A percentile compares a stretch with the other conserved stretches of the same genome.
Conservation (phyloP, 1,139 yeast species). For the Yamadazyma oceani region DNA sequence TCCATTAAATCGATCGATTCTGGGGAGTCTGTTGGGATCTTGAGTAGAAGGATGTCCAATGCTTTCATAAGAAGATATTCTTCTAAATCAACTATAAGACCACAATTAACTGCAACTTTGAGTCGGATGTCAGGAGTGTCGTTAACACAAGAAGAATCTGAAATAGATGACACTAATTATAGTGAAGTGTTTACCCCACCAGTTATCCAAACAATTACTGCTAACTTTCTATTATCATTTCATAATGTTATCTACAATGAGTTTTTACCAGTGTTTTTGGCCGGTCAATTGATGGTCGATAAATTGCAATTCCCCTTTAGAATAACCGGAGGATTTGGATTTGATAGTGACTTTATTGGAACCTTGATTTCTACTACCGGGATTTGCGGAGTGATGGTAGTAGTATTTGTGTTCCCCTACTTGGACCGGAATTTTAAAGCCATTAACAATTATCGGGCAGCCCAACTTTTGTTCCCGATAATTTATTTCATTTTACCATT, state of each 20-base stretch:
- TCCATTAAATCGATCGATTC: slow-evolving; percentile 12
- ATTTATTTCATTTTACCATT: slow-evolving; percentile 52
- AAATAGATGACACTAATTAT: slow-evolving; percentile 9
- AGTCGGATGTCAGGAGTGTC: slow-evolving; percentile 16
- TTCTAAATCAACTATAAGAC: slow-evolving; percentile 17
- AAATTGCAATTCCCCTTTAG: slow-evolving; percentile 36
- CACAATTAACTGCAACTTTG: slow-evolving; percentile 14
- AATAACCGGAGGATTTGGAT: slow-evolving; percentile 34
- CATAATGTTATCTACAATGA: slow-evolving; percentile 58
- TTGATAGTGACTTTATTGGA: slow-evolving; percentile 51
- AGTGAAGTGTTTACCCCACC: slow-evolving; percentile 14
- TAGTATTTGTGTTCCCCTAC: slow-evolving; percentile 53
- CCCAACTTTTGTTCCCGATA: slow-evolving; percentile 45
- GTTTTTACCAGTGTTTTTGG: slow-evolving; percentile 59
- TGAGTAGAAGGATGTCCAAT: slow-evolving; percentile 38
- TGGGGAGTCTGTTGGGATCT: slow-evolving; percentile 23
- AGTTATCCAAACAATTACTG: slow-evolving; percentile 15
- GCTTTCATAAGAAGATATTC: slow-evolving; percentile 45
- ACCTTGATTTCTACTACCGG: slow-evolving; percentile 57
- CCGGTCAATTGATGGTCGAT: slow-evolving; percentile 40
- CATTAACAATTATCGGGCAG: slow-evolving; percentile 41
- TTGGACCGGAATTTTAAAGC: slow-evolving; percentile 53
- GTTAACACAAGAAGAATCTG: slow-evolving; percentile 11
- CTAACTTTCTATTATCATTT: slow-evolving; percentile 20
- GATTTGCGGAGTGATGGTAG: slow-evolving; percentile 51